These are phyloP conservation scores for Coniella lustricola DNA, from an alignment of 2,329 filamentous ascomycete genomes.

Conservation along the genomic window DNA sequence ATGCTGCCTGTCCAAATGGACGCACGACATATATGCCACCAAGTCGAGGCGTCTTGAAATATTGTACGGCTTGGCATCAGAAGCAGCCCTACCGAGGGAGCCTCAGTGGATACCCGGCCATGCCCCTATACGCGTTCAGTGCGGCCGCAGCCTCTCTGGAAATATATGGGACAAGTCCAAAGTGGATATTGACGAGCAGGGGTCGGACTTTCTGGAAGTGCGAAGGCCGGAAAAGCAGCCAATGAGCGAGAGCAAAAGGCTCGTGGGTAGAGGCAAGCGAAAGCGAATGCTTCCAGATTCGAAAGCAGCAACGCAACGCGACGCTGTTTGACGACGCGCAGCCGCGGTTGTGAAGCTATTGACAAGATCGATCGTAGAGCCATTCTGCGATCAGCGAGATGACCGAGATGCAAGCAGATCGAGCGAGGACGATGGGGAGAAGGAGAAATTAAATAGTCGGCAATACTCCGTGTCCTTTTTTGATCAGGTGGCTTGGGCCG, in stretches of 20 bases:
- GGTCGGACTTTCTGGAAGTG: constrained; percentile 4
- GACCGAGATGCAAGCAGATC: neutral
- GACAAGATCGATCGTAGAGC: neutral
- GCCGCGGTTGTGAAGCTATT: too few species aligned
- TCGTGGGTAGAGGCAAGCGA: constrained; percentile 2
- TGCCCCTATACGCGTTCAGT: neutral
- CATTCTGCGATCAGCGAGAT: neutral
- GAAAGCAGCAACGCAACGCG: neutral
- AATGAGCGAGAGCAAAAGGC: neutral
- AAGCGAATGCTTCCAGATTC: neutral
- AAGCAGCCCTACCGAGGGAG: neutral
- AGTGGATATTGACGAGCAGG: neutral
- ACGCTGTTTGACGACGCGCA: too few species aligned
- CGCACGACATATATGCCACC: neutral
- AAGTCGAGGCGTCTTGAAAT: neutral
- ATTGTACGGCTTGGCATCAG: neutral
- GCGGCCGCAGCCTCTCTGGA: too few species aligned
- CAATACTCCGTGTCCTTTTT: neutral
- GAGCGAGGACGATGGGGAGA: neutral
- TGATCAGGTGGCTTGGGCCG: too few species aligned
- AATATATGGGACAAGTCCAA: neutral
- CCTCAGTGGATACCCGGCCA: neutral
- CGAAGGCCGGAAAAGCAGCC: constrained; percentile 3
- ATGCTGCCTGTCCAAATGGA: neutral
- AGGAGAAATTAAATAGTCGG: neutral